phyloP scores from a whole-genome alignment of 73 alveolate genomes.

The Paramecium biaurelia region DNA sequence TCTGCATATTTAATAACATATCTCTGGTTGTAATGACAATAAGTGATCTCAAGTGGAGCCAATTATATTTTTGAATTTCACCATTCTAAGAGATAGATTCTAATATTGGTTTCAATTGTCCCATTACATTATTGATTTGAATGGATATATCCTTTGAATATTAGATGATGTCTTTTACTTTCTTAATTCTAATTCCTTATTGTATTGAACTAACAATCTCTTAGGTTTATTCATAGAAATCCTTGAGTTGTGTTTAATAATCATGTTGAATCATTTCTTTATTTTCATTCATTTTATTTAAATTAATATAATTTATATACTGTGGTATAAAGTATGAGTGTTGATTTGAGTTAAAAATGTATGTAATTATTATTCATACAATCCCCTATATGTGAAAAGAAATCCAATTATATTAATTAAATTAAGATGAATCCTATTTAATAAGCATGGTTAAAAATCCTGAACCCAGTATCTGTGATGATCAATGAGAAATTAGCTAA shows the following conservation, averaged over 20 bases:
- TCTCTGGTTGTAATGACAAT: slow-evolving; percentile 28
- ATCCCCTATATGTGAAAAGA: neutral
- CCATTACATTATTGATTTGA: neutral
- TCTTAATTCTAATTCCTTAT: neutral
- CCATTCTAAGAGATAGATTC: neutral
- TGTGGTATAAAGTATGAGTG: neutral
- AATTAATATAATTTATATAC: neutral
- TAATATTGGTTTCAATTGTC: neutral
- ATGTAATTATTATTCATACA: neutral
- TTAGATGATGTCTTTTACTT: neutral
- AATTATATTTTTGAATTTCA: neutral
- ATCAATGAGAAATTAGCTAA: slow-evolving; percentile 63
- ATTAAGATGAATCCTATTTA: slow-evolving; percentile 63
- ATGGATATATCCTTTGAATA: neutral
- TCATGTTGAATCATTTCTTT: neutral
- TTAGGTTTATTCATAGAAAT: neutral
- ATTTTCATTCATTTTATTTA: neutral
- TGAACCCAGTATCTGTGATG: slow-evolving; percentile 43
- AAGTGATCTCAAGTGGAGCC: slow-evolving; percentile 16
- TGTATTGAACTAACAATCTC: neutral
- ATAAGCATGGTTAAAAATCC: slow-evolving; percentile 62
- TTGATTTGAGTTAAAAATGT: neutral
- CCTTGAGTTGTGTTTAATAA: neutral
- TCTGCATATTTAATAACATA: slow-evolving; percentile 8
- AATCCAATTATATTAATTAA: neutral